Evolutionary conservation across 345 rosid genomes (phyloP).

Genomic region (Lagerstroemia speciosa): DNA sequence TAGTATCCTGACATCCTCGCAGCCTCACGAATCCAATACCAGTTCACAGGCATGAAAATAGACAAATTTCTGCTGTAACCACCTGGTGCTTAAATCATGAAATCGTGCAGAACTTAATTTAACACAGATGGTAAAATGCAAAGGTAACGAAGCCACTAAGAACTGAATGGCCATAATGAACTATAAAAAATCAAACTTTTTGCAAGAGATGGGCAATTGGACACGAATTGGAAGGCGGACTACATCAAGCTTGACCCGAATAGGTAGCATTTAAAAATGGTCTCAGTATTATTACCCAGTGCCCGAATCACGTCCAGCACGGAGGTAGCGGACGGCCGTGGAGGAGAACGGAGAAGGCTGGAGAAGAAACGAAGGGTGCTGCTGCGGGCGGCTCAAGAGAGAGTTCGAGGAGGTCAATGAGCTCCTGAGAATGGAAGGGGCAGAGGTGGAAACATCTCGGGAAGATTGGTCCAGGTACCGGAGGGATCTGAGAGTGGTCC

Average conservation of each 20-base stretch:
- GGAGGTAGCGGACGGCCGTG: slow-evolving; percentile 34
- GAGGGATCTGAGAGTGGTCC: not conserved
- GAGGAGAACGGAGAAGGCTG: slow-evolving; percentile 14
- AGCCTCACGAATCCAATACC: not conserved
- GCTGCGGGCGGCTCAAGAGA: slow-evolving; percentile 4
- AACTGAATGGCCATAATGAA: no score
- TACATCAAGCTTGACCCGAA: not conserved
- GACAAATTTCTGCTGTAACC: not conserved
- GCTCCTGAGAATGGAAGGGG: not conserved
- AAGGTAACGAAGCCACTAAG: no score
- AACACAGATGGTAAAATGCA: no score
- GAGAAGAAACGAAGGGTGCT: slow-evolving; percentile 6
- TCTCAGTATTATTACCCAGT: slow-evolving; percentile 14
- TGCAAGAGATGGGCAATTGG: not conserved
- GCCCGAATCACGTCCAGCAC: slow-evolving; percentile 32
- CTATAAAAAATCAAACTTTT: no score
- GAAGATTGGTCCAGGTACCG: not conserved
- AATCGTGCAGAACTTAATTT: not conserved
- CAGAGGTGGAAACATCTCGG: not conserved
- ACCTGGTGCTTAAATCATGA: not conserved
- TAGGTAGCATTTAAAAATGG: not conserved
- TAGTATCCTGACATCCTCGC: not conserved
- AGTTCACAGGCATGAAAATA: not conserved
- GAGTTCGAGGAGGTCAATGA: slow-evolving; percentile 2
- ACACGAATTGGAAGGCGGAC: not conserved